Evolutionary conservation across 2,329 filamentous ascomycete species (phyloP), one percentile per base, ranked within the genome.

Genomic region (Scorias spongiosa): DNA sequence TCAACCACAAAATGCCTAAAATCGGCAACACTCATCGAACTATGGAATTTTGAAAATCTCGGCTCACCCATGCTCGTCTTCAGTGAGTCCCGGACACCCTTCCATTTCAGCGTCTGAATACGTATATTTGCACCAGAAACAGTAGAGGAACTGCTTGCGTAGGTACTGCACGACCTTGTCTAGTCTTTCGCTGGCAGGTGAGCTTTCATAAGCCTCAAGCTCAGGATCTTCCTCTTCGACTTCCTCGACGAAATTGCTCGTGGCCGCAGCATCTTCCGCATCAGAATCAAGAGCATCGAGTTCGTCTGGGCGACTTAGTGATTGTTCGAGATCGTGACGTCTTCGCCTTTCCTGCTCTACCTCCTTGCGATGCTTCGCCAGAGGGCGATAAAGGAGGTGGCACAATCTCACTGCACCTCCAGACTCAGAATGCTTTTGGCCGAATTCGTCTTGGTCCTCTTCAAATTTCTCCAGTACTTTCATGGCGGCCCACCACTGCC

Each of bases 111-210:
- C 67, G 56, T 86, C 78, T 0, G 78, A 74, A 60, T 95, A 98
- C 42, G 69, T 69, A 62, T 74, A 82, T 61, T 95, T 96, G 65
- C 91, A 98, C 84, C 88, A 98, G 60, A 95, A 94, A 66, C 91
- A 98, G 60, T 98, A 98, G 39, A 71, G 64, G 56, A 86, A 76
- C 56, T 74, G 74, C 41, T 77, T 68, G 32, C 91, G 74, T 43
- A 98, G 62, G 62, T 84, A 79, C 14, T 66, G 60, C 9, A 94
- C 72, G 11, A 93, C 62, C 52, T 69, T 76, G 8, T 68, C 65
- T 48, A 96, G 64, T 51, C 77, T 75, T 54, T 93, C 81, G 1
- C 66, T 66, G 1, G 77, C 68, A 17, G 78, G 74, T 39, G 89
- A 66, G 1, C 72, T 74, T 55, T 87, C 78, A 54, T 93, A 95